These are phyloP conservation scores for Populus hybrid DNA, from an alignment of 441 rosid species.

Conservation along the genomic window DNA sequence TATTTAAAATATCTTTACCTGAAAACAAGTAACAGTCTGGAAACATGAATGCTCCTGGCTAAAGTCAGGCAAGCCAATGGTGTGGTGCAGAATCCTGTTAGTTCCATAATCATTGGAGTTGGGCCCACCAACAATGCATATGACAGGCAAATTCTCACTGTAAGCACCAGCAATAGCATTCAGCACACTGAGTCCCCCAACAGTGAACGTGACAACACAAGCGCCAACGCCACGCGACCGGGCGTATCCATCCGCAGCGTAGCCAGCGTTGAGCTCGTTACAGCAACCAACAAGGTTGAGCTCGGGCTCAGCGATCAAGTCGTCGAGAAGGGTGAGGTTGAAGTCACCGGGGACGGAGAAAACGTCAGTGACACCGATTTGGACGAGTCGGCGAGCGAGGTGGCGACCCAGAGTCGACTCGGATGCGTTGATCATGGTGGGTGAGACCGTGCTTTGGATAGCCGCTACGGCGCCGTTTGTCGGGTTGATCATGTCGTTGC, in stretches of 20 bases:
- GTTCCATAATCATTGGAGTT: conserved; percentile 70
- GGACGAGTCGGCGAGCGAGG: conserved; percentile 69
- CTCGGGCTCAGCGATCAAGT: conserved; percentile 67
- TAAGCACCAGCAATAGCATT: conserved; percentile 20
- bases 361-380: conserved; percentile 60
- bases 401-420: conserved; percentile 71
- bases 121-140: conserved; percentile 71
- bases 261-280: conserved; percentile 79
- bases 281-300: conserved; percentile 72
- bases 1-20: conserved; percentile 23
- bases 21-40: conserved; percentile 56
- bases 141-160: conserved; percentile 59
- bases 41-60: conserved; percentile 59
- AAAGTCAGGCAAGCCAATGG: conserved; percentile 62
- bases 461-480: conserved; percentile 36
- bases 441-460: conserved; percentile 32
- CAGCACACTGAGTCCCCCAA: conserved; percentile 69
- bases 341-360: conserved; percentile 75
- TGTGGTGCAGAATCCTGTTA: conserved; percentile 58
- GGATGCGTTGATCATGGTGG: conserved; percentile 23
- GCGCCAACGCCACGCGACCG: conserved; percentile 66
- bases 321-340: conserved; percentile 34
- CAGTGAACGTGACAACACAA: conserved; percentile 64
- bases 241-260: conserved; percentile 72
- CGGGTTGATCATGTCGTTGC: conserved; percentile 35